Evolutionary conservation across 2,329 filamentous ascomycete genomes (phyloP), one percentile per base, ranked within the genome.

Genomic region (Colletotrichum sidae): DNA sequence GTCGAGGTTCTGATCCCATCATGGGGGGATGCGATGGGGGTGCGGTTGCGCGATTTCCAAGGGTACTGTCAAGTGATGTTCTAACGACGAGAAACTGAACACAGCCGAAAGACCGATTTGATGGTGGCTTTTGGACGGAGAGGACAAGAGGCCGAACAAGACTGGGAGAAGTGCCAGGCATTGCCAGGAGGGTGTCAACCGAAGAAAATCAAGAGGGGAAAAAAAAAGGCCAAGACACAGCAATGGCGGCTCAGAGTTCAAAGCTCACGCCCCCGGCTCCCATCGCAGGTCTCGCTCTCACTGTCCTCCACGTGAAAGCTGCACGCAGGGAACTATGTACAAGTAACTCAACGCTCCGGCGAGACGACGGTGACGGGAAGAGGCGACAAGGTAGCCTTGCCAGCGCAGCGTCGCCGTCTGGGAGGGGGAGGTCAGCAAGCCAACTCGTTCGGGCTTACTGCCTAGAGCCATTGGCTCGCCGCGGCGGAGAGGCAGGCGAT

Each of bases 21-120:
- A 62, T 67, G 63, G 25, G 25, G 25, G 4, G 25, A 25, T 25
- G 25, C 4, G 25, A 25, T 25, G 25, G 58, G 63, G 49, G 53
- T 67, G 63, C 25, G 10, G 47, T 58, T 67, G 63, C 63, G 63
- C 63, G 59, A 67, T 67, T 67, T 64, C 47, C 63, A 13, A 65
- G 45, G 51, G 50, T 55, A 10, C 41, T 12, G n/a, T 45, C 25
- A 25, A 25, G 57, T 44, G 38, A 41, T 47, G 17, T 38, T 33
- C 50, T 17, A 38, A 55, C 33, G 17, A 51, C 45, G 17, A 41
- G 25, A 25, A 25, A 25, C 25, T 25, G 25, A 25, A 25, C 4
- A 25, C 25, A 25, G 37, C 47, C 45, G 45, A 55, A 61, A 60
- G 57, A 50, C 44, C 49, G 55, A 59, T 34, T 59, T 45, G 45